These are phyloP conservation scores for Stagonosporopsis chrysanthemi DNA, from an alignment of 2,329 filamentous ascomycete species.

Conservation along the genomic window DNA sequence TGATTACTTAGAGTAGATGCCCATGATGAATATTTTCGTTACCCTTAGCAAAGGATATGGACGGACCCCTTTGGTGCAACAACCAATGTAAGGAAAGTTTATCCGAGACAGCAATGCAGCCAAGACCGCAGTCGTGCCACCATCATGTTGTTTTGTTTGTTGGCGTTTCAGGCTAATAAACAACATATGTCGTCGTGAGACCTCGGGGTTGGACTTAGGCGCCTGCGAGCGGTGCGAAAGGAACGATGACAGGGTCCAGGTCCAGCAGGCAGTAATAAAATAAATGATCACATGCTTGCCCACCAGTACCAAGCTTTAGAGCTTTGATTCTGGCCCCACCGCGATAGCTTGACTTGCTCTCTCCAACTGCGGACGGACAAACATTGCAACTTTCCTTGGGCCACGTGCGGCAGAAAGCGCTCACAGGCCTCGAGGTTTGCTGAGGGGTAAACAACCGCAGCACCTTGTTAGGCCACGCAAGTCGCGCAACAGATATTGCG, in stretches of 20 bases:
- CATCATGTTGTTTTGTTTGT: slow-evolving; percentile 4
- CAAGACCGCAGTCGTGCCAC: slow-evolving; percentile 10
- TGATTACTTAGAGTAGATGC: slow-evolving; percentile 59
- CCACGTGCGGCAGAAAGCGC: slow-evolving; percentile 23
- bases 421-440: slow-evolving; percentile 9
- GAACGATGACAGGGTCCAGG: slow-evolving; percentile 18
- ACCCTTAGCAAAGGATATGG: neutral
- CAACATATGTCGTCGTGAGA: neutral
- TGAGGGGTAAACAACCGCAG: slow-evolving; percentile 11
- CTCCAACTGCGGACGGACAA: slow-evolving; percentile 7
- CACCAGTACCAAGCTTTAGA: slow-evolving; percentile 10
- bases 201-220: neutral
- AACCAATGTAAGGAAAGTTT: neutral
- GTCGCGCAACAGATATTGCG: slow-evolving; percentile 13
- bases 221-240: neutral
- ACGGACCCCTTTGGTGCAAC: slow-evolving; percentile 3
- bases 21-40: neutral
- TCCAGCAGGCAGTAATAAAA: slow-evolving; percentile 4
- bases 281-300: slow-evolving; percentile 7
- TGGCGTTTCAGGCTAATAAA: neutral
- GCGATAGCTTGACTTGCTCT: slow-evolving; percentile 2
- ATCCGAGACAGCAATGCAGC: slow-evolving; percentile 9
- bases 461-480: slow-evolving; percentile 11
- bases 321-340: slow-evolving; percentile 16
- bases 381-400: slow-evolving; percentile 7